These are phyloP conservation scores for Chaetomium cochliodes DNA, from an alignment of 495 filamentous ascomycete genomes.

Conservation along the genomic window DNA sequence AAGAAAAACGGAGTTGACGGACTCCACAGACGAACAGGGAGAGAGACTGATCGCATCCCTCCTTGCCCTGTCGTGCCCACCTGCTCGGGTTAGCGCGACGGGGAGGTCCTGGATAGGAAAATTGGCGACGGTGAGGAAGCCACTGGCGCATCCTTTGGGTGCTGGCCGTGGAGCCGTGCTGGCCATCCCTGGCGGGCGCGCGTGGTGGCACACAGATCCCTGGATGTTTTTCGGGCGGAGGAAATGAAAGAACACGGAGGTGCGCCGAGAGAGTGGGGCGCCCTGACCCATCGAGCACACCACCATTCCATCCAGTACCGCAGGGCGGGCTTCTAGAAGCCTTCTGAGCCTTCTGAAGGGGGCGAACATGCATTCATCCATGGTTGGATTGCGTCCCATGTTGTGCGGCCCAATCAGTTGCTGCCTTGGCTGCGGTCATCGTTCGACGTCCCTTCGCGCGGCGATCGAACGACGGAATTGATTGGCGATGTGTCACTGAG, in stretches of 20 bases:
- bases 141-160: neutral
- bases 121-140: neutral
- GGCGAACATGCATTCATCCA: constrained; percentile 4
- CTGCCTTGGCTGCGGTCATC: neutral
- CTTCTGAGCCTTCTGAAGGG: constrained; percentile 9
- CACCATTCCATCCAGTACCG: neutral
- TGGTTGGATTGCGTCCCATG: neutral
- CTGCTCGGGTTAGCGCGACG: neutral
- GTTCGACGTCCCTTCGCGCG: constrained; percentile 43
- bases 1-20: neutral
- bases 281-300: neutral
- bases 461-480: constrained; percentile 1
- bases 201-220: neutral
- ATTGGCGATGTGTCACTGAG: constrained; percentile 8
- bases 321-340: constrained; percentile 21
- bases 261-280: constrained; percentile 7
- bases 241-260: constrained; percentile 11
- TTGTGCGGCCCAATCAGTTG: constrained; percentile 13
- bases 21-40: neutral
- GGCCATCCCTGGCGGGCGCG: neutral
- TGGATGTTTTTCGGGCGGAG: neutral
- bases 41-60: neutral
- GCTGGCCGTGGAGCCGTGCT: neutral
- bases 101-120: neutral
- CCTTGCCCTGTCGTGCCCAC: neutral